phyloP scores from a whole-genome alignment of 73 alveolate genomes.

The Uronychia setigera region DNA sequence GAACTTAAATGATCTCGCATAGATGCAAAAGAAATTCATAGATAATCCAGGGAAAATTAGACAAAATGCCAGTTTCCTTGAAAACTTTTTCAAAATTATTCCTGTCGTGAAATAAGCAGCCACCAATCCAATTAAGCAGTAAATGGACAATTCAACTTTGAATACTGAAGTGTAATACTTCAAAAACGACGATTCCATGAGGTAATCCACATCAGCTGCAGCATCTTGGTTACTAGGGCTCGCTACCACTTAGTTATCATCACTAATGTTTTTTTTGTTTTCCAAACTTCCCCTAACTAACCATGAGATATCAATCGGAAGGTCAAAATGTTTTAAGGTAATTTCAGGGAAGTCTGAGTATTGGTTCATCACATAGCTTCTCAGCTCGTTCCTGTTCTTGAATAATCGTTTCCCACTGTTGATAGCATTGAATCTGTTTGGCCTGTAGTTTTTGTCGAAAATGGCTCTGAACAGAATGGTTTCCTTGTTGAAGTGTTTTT shows the following conservation, averaged over 20 bases:
- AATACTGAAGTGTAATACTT: too few relatives aligned
- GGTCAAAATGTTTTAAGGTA: too few relatives aligned
- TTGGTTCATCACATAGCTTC: constrained; percentile 33
- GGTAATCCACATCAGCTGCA: too few relatives aligned
- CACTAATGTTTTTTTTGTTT: too few relatives aligned
- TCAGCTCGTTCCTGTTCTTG: constrained; percentile 34
- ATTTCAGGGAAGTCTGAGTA: constrained; percentile 13
- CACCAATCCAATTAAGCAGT: too few relatives aligned
- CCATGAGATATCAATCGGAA: too few relatives aligned
- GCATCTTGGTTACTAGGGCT: too few relatives aligned
- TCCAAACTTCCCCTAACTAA: too few relatives aligned
- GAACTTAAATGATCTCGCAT: constrained; percentile 25
- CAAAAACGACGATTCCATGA: too few relatives aligned
- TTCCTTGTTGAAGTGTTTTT: constrained; percentile 25
- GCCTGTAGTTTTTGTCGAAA: constrained; percentile 45
- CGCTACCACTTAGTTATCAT: too few relatives aligned
- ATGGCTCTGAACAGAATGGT: constrained; percentile 22
- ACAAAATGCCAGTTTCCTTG: constrained; percentile 4
- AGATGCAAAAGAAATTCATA: constrained; percentile 16
- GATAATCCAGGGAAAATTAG: constrained; percentile 18
- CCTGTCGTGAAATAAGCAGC: constrained; percentile 24
- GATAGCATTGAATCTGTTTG: constrained; percentile 29
- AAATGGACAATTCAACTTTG: too few relatives aligned
- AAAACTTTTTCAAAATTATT: neutral
- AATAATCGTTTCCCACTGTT: constrained; percentile 12